Percentiles rank a stretch among this genome's conserved stretches.
These are phyloP conservation scores for Arxiozyma heterogenica DNA, from an alignment of 1,139 yeast species.

Conservation along the genomic window DNA sequence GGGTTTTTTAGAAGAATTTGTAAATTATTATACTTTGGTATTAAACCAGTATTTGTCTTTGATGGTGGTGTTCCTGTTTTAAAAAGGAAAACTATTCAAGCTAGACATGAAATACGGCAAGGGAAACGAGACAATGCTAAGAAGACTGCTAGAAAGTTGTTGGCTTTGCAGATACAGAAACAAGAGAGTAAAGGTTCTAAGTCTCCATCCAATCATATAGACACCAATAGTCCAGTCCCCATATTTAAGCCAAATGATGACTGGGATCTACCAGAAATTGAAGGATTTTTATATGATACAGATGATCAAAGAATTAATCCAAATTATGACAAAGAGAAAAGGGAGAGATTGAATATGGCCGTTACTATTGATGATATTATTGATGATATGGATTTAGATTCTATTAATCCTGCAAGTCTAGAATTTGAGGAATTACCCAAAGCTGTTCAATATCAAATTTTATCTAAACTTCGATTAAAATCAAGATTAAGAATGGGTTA, in stretches of 20 bases:
- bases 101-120: slow-evolving; percentile 62
- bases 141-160: slow-evolving; percentile 68
- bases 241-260: slow-evolving; percentile 53
- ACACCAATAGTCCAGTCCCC: slow-evolving; percentile 7
- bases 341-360: slow-evolving; percentile 30
- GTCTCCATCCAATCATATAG: not conserved
- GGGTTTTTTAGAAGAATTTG: slow-evolving; percentile 94
- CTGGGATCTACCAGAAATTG: slow-evolving; percentile 70
- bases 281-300: slow-evolving; percentile 35
- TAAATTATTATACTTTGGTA: slow-evolving; percentile 80
- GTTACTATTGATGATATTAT: slow-evolving; percentile 56
- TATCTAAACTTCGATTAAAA: slow-evolving; percentile 71
- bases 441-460: slow-evolving; percentile 78
- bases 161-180: slow-evolving; percentile 72
- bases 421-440: slow-evolving; percentile 62
- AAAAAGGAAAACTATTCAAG: slow-evolving; percentile 65
- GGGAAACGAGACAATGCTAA: slow-evolving; percentile 64
- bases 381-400: slow-evolving; percentile 61
- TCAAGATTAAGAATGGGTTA: slow-evolving; percentile 94
- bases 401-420: slow-evolving; percentile 59
- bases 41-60: slow-evolving; percentile 87
- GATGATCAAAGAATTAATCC: slow-evolving; percentile 68
- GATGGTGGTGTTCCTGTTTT: slow-evolving; percentile 94
- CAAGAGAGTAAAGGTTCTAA: slow-evolving; percentile 13
- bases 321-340: slow-evolving; percentile 56